Conservation (phyloP, 495 filamentous ascomycete species). For the Trichoderma virens region DNA sequence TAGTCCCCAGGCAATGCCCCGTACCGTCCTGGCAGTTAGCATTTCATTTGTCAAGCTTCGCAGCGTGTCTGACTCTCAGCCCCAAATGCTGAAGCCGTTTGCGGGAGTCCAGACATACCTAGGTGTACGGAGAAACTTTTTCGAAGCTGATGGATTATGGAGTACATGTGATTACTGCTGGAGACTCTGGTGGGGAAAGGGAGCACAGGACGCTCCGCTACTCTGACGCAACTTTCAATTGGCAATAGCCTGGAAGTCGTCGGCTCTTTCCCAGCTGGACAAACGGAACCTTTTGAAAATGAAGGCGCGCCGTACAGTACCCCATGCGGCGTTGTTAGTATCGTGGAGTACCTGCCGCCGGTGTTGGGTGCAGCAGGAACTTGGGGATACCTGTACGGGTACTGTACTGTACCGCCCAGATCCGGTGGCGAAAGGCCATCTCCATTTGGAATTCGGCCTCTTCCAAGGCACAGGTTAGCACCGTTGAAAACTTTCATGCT, state of each 20-base stretch:
- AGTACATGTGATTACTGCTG: conserved; percentile 4
- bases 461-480: too few relatives aligned
- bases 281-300: neutral
- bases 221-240: neutral
- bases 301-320: neutral
- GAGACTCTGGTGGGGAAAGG: conserved; percentile 3
- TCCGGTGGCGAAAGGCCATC: too few relatives aligned
- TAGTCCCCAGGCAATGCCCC: too few relatives aligned
- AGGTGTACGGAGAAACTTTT: neutral
- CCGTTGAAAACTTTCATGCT: too few relatives aligned
- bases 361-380: neutral
- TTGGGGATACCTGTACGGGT: too few relatives aligned
- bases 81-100: neutral
- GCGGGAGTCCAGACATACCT: neutral
- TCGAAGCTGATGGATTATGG: neutral
- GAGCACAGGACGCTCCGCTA: neutral
- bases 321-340: neutral
- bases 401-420: too few relatives aligned
- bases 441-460: too few relatives aligned
- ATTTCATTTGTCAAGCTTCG: neutral
- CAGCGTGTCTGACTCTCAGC: too few relatives aligned
- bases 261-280: neutral
- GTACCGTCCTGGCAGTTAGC: too few relatives aligned
- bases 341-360: neutral
- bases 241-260: neutral